phyloP scores from a whole-genome alignment of 1,284 basidiomycete species.

The Trametes polyzona region DNA sequence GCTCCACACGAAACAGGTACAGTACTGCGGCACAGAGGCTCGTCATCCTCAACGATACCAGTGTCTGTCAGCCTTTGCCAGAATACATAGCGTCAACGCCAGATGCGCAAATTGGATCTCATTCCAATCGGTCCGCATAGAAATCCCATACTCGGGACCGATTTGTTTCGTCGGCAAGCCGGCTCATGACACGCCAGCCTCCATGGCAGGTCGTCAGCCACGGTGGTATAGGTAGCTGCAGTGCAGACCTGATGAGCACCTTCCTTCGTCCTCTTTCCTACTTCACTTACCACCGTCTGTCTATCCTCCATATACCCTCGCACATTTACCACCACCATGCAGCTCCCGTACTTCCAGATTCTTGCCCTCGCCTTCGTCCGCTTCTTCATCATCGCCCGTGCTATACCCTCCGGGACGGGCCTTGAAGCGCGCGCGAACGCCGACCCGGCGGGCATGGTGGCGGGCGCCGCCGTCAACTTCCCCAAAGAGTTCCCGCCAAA shows the following conservation, averaged over 20 bases:
- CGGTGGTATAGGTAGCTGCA: background rate
- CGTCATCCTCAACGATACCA: too few relatives aligned
- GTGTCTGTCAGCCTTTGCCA: too few relatives aligned
- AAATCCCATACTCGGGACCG: background rate
- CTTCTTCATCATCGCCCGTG: slow-evolving; percentile 2
- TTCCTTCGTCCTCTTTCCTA: background rate
- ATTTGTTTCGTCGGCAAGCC: background rate
- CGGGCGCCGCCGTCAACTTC: background rate
- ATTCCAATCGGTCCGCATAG: too few relatives aligned
- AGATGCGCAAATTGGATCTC: background rate
- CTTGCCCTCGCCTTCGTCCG: slow-evolving; percentile 9
- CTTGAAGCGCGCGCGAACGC: background rate
- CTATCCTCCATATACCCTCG: background rate
- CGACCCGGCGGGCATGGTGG: background rate
- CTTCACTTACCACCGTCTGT: background rate
- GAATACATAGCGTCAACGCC: too few relatives aligned
- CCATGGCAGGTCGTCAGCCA: background rate
- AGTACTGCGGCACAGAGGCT: too few relatives aligned
- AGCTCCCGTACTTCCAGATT: slow-evolving; percentile 8
- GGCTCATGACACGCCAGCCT: background rate
- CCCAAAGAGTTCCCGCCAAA: too few relatives aligned
- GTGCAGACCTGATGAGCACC: background rate
- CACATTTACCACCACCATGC: background rate
- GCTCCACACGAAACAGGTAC: too few relatives aligned
- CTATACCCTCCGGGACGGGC: background rate